phyloP scores from a whole-genome alignment of 2,329 filamentous ascomycete genomes.

The Shiraia sp. region DNA sequence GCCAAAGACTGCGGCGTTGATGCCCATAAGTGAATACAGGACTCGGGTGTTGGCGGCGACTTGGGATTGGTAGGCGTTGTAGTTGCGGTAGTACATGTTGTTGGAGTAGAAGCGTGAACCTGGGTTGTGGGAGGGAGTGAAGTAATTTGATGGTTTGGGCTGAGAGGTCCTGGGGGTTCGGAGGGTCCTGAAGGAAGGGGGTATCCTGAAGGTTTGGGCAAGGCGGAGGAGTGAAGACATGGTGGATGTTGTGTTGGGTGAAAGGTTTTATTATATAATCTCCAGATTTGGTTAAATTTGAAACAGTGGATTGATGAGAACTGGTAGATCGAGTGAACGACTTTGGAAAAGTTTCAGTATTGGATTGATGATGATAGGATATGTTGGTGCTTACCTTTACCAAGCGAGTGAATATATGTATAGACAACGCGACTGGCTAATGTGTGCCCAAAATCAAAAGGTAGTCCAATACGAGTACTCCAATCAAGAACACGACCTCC shows the following conservation, averaged over 20 bases:
- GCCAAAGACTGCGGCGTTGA: conserved; percentile 47
- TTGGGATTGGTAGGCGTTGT: conserved; percentile 3
- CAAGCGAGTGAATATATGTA: no score
- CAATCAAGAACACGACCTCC: no score
- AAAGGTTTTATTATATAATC: no score
- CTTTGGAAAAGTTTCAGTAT: no score
- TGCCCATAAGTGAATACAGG: conserved; percentile 43
- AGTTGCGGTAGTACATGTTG: conserved; percentile 7
- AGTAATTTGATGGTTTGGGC: conserved; percentile 22
- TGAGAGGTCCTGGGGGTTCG: conserved; percentile 5
- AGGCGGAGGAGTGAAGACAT: conserved; percentile 20
- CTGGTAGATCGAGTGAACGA: no score
- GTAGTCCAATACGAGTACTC: no score
- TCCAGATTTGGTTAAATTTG: no score
- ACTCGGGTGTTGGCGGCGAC: conserved; percentile 20
- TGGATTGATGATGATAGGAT: no score
- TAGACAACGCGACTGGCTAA: no score
- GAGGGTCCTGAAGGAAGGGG: conserved; percentile 8
- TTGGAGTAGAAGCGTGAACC: conserved; percentile 5
- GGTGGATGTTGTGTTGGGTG: not conserved
- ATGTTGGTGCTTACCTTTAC: no score
- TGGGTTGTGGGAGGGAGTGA: conserved; percentile 14
- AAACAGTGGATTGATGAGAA: no score
- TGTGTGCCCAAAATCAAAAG: no score
- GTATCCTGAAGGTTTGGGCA: conserved; percentile 2